Evolutionary conservation across 1,284 basidiomycete genomes (phyloP).

Genomic region (Puccinia coronata): DNA sequence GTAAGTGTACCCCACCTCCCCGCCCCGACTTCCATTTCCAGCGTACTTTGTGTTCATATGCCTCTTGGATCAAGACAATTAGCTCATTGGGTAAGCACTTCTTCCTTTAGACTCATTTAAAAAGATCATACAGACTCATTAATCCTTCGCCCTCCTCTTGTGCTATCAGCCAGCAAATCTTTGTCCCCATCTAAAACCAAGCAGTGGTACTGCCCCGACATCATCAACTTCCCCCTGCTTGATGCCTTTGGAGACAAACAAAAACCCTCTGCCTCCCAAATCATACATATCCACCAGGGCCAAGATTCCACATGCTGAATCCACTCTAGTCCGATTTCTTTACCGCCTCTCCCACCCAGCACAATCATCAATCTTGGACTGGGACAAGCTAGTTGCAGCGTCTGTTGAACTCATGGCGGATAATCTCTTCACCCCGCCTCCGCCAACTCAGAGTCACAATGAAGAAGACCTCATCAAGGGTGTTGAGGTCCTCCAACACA

Average conservation of each 20-base stretch:
- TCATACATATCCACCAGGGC: not conserved
- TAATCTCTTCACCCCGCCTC: not conserved
- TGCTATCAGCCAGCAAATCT: not conserved
- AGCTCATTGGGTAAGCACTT: too few relatives aligned
- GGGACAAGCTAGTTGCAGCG: not conserved
- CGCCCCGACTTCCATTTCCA: too few relatives aligned
- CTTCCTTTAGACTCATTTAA: too few relatives aligned
- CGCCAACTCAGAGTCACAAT: not conserved
- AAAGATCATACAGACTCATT: too few relatives aligned
- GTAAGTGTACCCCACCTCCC: too few relatives aligned
- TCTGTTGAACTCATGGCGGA: not conserved
- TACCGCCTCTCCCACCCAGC: too few relatives aligned
- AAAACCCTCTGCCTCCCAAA: too few relatives aligned
- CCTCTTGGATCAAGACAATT: too few relatives aligned
- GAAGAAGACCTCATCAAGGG: not conserved
- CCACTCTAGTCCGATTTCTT: not conserved
- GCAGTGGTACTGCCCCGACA: slow-evolving; percentile 3
- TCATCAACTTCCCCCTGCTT: not conserved
- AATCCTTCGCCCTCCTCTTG: too few relatives aligned
- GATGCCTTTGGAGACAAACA: too few relatives aligned
- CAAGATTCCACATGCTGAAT: not conserved
- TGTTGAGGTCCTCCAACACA: not conserved
- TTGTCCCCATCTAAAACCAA: not conserved
- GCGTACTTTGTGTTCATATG: too few relatives aligned
- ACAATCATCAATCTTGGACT: not conserved